phyloP scores from a whole-genome alignment of 176 grass and related monocot species.

The Oryza coarctata region DNA sequence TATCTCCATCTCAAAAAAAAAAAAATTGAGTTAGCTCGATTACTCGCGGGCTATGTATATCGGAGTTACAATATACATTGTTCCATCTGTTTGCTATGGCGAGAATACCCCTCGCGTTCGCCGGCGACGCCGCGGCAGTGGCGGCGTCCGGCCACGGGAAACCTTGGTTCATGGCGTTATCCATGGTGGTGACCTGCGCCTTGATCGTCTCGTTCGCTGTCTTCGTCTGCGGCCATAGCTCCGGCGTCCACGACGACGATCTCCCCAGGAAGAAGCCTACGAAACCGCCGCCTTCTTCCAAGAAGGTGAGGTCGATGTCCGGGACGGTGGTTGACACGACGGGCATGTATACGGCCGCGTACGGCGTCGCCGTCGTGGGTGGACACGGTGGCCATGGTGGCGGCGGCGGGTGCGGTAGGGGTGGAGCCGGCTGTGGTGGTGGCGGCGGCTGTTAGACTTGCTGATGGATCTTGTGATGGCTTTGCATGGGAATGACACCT shows the following conservation, averaged over 20 bases:
- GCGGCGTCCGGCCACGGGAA: not conserved
- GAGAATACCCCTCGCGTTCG: constrained; percentile 10
- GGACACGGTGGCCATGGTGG: not conserved
- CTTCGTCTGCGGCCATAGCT: constrained; percentile 44
- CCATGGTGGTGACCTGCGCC: constrained; percentile 24
- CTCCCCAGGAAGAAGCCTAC: constrained; percentile 5
- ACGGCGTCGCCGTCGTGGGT: not conserved
- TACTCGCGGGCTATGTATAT: too few relatives aligned
- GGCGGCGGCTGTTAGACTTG: constrained; percentile 9
- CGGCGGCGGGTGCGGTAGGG: not conserved
- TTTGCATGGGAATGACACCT: not conserved
- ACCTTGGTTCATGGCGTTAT: constrained; percentile 12
- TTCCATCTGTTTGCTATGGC: not conserved
- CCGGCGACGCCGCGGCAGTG: not conserved
- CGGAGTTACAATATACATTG: too few relatives aligned
- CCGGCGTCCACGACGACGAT: not conserved
- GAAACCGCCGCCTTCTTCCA: not conserved
- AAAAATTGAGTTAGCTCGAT: too few relatives aligned
- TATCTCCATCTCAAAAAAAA: too few relatives aligned
- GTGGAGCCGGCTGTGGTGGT: not conserved
- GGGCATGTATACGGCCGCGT: not conserved
- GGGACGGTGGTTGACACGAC: not conserved
- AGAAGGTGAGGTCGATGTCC: not conserved
- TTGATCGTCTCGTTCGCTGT: constrained; percentile 21
- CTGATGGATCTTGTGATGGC: not conserved